Evolutionary conservation across 2,329 filamentous ascomycete species (phyloP).

Genomic region (Microcyclospora tardicrescens): DNA sequence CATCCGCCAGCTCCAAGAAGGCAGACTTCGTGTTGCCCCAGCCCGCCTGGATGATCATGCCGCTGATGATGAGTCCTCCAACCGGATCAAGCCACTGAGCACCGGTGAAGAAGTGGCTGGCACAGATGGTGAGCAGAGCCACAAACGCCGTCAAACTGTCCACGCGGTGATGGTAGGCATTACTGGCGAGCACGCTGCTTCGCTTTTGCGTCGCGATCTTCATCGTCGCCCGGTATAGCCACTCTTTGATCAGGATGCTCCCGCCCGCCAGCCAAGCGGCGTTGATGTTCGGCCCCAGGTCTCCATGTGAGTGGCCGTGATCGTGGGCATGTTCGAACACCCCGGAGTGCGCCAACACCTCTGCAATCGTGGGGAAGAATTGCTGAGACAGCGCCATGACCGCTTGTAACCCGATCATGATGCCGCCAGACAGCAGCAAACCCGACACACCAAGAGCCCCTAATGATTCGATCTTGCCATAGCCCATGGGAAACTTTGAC

Average conservation of each 20-base stretch:
- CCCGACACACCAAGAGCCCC: slow-evolving; percentile 87
- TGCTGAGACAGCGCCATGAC: slow-evolving; percentile 44
- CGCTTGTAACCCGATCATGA: slow-evolving; percentile 71
- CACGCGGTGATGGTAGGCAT: slow-evolving; percentile 90
- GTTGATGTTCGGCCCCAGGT: slow-evolving; percentile 64
- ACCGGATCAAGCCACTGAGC: slow-evolving; percentile 91
- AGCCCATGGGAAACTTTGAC: slow-evolving; percentile 73
- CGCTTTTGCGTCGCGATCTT: slow-evolving; percentile 90
- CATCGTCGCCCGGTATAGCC: slow-evolving; percentile 95
- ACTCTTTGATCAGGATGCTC: slow-evolving; percentile 88
- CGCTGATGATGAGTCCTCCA: slow-evolving; percentile 79
- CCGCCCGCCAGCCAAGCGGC: slow-evolving; percentile 88
- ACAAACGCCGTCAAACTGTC: slow-evolving; percentile 93
- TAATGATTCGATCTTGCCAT: slow-evolving; percentile 94
- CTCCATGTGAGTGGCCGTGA: slow-evolving; percentile 51
- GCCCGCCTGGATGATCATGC: slow-evolving; percentile 86
- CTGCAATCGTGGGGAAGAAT: slow-evolving; percentile 35
- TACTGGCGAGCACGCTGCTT: slow-evolving; percentile 88
- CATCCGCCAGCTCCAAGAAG: slow-evolving; percentile 81
- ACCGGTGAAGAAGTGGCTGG: slow-evolving; percentile 72
- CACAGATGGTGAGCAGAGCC: slow-evolving; percentile 75
- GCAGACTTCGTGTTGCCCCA: slow-evolving; percentile 72
- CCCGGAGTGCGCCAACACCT: slow-evolving; percentile 29
- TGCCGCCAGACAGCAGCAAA: slow-evolving; percentile 73
- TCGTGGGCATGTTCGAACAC: slow-evolving; percentile 37